Conservation (phyloP, 176 grass and related monocot species). For the Avena eriantha region DNA sequence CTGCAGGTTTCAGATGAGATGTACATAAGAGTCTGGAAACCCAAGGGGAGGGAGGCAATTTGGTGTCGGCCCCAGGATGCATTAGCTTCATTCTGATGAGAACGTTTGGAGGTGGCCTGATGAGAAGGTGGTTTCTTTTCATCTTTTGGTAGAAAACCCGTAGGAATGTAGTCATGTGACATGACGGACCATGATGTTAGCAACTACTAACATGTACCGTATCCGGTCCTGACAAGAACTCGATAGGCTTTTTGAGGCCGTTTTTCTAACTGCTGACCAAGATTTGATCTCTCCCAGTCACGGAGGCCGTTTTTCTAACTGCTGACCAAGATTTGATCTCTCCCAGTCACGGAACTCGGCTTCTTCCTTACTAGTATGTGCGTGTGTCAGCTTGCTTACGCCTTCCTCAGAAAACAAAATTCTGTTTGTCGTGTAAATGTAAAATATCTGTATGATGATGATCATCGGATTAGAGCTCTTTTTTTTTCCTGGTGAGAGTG, state of each 20-base stretch:
- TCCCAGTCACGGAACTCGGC: background rate
- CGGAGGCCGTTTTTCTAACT: background rate
- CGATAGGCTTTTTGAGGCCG: background rate
- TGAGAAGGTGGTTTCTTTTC: background rate
- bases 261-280: background rate
- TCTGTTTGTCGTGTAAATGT: background rate
- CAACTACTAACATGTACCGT: background rate
- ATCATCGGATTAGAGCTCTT: background rate
- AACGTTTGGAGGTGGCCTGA: background rate
- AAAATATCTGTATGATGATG: background rate
- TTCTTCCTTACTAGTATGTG: background rate
- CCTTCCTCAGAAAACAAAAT: background rate
- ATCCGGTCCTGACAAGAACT: background rate
- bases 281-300: too few species aligned
- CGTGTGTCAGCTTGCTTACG: too few species aligned
- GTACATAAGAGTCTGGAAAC: conserved; percentile 16
- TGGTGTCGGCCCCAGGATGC: background rate
- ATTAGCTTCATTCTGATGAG: background rate
- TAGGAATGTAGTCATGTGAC: background rate
- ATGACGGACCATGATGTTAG: background rate
- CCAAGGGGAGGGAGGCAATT: background rate
- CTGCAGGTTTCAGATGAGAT: background rate
- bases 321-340: background rate
- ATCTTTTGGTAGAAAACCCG: background rate
- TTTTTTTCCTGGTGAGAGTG: background rate